Percentiles rank a stretch among this genome's conserved stretches.
These are phyloP conservation scores for Pseudoturritis turrita DNA, from an alignment of 345 rosid genomes.

Conservation along the genomic window DNA sequence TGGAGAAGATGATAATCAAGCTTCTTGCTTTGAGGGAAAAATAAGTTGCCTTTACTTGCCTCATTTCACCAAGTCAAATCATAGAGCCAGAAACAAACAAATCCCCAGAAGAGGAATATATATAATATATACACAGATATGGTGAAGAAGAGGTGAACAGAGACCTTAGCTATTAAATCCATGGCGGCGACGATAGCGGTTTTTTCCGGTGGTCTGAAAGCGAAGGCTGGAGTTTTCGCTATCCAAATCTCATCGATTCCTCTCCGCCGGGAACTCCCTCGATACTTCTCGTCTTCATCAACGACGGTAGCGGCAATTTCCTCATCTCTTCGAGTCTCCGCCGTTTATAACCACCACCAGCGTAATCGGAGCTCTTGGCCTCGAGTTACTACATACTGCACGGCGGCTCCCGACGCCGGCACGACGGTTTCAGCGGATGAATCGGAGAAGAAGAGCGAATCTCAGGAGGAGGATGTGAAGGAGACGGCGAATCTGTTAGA, in stretches of 20 bases:
- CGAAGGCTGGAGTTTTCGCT: constrained; percentile 25
- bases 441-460: constrained; percentile 18
- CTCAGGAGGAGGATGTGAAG: constrained; percentile 24
- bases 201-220: constrained; percentile 23
- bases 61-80: background rate
- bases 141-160: background rate
- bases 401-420: constrained; percentile 15
- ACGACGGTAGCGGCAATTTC: constrained; percentile 16
- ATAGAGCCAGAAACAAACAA: background rate
- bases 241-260: constrained; percentile 27
- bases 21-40: background rate
- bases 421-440: constrained; percentile 11
- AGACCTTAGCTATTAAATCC: background rate
- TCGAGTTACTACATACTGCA: constrained; percentile 18
- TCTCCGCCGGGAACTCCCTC: constrained; percentile 15
- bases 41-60: background rate
- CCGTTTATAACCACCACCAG: background rate
- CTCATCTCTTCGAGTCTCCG: constrained; percentile 9
- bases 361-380: constrained; percentile 8
- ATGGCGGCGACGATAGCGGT: constrained; percentile 28
- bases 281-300: constrained; percentile 1
- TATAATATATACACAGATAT: background rate
- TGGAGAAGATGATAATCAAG: background rate
- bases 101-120: background rate
- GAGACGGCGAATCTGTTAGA: constrained; percentile 71